Evolutionary conservation across 495 filamentous ascomycete species (phyloP).

Genomic region (Aspergillus egyptiacus): DNA sequence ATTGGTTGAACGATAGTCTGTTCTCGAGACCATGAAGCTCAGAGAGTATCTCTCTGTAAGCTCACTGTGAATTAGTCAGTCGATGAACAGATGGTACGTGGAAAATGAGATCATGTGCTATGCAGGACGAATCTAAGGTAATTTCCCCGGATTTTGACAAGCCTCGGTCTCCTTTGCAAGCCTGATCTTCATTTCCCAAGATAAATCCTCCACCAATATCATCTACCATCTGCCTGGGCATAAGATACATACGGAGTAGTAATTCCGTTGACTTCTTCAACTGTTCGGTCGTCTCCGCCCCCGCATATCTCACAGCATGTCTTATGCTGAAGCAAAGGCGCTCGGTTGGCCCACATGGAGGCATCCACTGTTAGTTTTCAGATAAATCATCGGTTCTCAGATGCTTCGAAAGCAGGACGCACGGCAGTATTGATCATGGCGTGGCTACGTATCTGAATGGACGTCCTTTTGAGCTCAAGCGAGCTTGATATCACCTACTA

Average conservation of each 20-base stretch:
- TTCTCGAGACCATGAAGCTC: no score
- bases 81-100: no score
- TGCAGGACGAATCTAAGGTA: no score
- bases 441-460: not conserved
- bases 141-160: not conserved
- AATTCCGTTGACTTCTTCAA: not conserved
- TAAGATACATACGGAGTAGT: not conserved
- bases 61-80: no score
- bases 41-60: no score
- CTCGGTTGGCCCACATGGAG: not conserved
- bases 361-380: not conserved
- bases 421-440: not conserved
- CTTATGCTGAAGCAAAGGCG: conserved; percentile 4
- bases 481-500: not conserved
- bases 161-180: not conserved
- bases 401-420: not conserved
- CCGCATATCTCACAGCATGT: not conserved
- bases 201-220: conserved; percentile 16
- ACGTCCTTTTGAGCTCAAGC: not conserved
- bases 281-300: not conserved
- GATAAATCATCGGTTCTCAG: not conserved
- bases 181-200: conserved; percentile 7
- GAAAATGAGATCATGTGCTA: no score
- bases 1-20: no score
- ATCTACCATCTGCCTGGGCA: not conserved